These are phyloP conservation scores for Poronia punctata DNA, from an alignment of 495 filamentous ascomycete species.

Conservation along the genomic window DNA sequence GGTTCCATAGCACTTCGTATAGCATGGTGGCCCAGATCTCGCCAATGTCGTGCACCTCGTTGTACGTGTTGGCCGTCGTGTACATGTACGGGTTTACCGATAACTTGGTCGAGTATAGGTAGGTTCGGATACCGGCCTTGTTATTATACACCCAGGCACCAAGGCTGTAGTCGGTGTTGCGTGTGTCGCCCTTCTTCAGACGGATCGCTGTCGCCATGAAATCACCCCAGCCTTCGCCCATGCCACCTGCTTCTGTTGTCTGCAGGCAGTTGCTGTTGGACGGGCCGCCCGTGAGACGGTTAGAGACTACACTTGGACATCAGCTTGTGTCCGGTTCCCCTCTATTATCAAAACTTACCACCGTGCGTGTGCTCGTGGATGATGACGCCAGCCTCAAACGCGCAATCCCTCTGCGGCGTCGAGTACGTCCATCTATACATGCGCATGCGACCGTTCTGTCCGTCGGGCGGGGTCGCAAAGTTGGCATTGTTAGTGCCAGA, in stretches of 20 bases:
- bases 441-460: slow-evolving; percentile 40
- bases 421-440: slow-evolving; percentile 42
- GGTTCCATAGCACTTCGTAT: slow-evolving; percentile 47
- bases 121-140: slow-evolving; percentile 37
- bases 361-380: slow-evolving; percentile 42
- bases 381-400: slow-evolving; percentile 41
- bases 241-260: slow-evolving; percentile 39
- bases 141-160: slow-evolving; percentile 40
- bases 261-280: slow-evolving; percentile 41
- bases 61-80: slow-evolving; percentile 30
- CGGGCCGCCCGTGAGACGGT: slow-evolving; percentile 51
- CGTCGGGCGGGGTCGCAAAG: slow-evolving; percentile 46
- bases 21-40: slow-evolving; percentile 48
- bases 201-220: slow-evolving; percentile 47
- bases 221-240: slow-evolving; percentile 51
- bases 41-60: slow-evolving; percentile 40
- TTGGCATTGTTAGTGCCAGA: slow-evolving; percentile 45
- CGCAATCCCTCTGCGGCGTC: slow-evolving; percentile 38
- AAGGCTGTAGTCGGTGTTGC: slow-evolving; percentile 37
- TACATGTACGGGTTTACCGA: slow-evolving; percentile 42
- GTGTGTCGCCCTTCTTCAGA: slow-evolving; percentile 40
- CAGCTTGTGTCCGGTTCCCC: neutral
- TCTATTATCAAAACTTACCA: slow-evolving; percentile 20
- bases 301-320: slow-evolving; percentile 31
- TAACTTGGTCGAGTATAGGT: slow-evolving; percentile 45